Conservation (phyloP, 768 basidiomycete species). For the Rhizopogon roseolus region DNA sequence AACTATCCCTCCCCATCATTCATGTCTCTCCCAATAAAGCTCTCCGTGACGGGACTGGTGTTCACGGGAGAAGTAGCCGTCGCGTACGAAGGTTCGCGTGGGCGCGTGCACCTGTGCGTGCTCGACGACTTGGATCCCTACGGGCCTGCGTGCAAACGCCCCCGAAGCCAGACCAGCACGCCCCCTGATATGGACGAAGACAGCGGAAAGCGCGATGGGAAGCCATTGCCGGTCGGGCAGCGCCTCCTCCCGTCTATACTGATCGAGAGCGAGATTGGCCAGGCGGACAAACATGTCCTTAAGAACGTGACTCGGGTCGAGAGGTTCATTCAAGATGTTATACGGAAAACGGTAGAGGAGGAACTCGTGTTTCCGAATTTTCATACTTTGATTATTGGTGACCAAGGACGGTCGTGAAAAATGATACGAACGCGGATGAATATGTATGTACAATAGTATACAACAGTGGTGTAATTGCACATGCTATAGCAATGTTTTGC, state of each 20-base stretch:
- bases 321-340: conserved; percentile 91
- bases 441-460: conserved; percentile 10
- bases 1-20: conserved; percentile 96
- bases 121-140: conserved; percentile 87
- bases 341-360: conserved; percentile 92
- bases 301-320: conserved; percentile 96
- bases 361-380: conserved; percentile 97
- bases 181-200: conserved; percentile 67
- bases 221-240: conserved; percentile 76
- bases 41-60: conserved; percentile 85
- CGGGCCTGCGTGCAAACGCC: conserved; percentile 62
- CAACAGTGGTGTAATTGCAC: background rate
- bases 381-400: conserved; percentile 66
- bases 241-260: conserved; percentile 80
- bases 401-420: conserved; percentile 17
- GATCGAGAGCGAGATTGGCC: conserved; percentile 96
- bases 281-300: conserved; percentile 90
- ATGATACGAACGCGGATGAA: background rate
- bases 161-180: conserved; percentile 40
- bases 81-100: conserved; percentile 83
- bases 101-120: conserved; percentile 83
- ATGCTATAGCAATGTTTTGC: conserved; percentile 60
- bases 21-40: conserved; percentile 94
- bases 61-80: conserved; percentile 86
- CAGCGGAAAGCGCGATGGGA: conserved; percentile 41